These are phyloP conservation scores for Zygosaccharomyces pseudobailii DNA, from an alignment of 1,139 yeast species.

Conservation along the genomic window DNA sequence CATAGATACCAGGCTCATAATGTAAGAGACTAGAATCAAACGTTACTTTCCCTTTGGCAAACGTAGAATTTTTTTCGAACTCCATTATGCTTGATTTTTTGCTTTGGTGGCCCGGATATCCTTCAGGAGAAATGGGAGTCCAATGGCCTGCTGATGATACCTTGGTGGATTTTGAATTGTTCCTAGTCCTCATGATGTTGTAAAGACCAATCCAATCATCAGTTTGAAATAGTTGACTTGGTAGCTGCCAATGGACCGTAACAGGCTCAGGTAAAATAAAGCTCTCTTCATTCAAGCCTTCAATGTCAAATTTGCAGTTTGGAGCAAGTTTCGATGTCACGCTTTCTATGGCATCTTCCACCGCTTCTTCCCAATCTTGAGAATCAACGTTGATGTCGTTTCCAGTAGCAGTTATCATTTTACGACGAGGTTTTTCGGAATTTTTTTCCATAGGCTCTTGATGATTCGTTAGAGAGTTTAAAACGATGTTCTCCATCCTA, in stretches of 20 bases:
- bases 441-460: constrained; percentile 8
- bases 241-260: constrained; percentile 53
- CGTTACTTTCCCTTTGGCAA: constrained; percentile 45
- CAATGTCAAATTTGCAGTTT: constrained; percentile 37
- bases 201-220: constrained; percentile 81
- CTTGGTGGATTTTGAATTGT: constrained; percentile 54
- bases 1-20: constrained; percentile 73
- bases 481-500: constrained; percentile 24
- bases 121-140: constrained; percentile 46
- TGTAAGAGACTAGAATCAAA: constrained; percentile 50
- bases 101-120: constrained; percentile 23
- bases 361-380: constrained; percentile 23
- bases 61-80: constrained; percentile 28
- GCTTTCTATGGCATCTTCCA: constrained; percentile 22
- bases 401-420: not conserved
- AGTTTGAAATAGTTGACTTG: constrained; percentile 37
- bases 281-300: constrained; percentile 29
- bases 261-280: constrained; percentile 42
- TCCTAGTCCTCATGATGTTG: constrained; percentile 57
- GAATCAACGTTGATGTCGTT: not conserved
- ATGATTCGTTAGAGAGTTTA: constrained; percentile 17
- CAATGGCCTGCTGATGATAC: constrained; percentile 69
- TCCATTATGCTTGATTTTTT: constrained; percentile 23
- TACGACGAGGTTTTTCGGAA: constrained; percentile 7
- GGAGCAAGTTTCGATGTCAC: constrained; percentile 24